A percentile compares a stretch with the other conserved stretches of the same genome.
Conservation (phyloP, 306 rosid genomes). For the Fragaria vesca region DNA sequence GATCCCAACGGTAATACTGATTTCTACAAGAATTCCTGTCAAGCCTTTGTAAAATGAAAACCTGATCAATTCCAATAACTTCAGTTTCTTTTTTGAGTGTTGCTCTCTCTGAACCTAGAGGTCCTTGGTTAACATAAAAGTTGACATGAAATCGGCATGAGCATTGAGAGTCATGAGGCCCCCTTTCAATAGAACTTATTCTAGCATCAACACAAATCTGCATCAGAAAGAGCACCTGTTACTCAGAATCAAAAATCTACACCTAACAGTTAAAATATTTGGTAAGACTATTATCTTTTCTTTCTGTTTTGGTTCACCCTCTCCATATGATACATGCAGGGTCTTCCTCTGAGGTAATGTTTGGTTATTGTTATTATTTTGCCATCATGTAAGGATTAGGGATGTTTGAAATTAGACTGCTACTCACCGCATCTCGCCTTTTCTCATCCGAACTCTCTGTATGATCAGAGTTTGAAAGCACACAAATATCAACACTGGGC, state of each 20-base stretch:
- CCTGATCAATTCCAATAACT: constrained; percentile 52
- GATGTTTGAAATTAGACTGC: constrained; percentile 23
- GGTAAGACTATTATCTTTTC: background rate
- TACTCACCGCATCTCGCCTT: constrained; percentile 50
- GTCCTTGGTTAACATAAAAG: constrained; percentile 67
- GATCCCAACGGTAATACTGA: constrained; percentile 66
- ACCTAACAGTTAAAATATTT: background rate
- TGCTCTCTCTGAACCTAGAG: constrained; percentile 73
- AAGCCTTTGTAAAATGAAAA: constrained; percentile 71
- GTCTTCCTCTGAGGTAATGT: background rate
- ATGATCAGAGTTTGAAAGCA: constrained; percentile 38
- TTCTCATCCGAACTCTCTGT: constrained; percentile 24
- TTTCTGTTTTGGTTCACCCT: background rate
- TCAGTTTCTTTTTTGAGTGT: constrained; percentile 55
- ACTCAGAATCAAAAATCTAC: background rate
- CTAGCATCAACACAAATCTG: constrained; percentile 80
- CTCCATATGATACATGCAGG: background rate
- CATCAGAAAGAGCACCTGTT: constrained; percentile 10
- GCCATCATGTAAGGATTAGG: background rate
- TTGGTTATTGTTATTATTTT: background rate
- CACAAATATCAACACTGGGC: constrained; percentile 76
- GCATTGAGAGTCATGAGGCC: constrained; percentile 68
- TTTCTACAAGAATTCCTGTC: constrained; percentile 42
- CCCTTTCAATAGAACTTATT: constrained; percentile 81
- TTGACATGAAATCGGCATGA: constrained; percentile 68